A percentile compares a stretch with the other conserved stretches of the same genome.
These are phyloP conservation scores for Mentha longifolia DNA, from an alignment of 257 asterid genomes.

Conservation along the genomic window DNA sequence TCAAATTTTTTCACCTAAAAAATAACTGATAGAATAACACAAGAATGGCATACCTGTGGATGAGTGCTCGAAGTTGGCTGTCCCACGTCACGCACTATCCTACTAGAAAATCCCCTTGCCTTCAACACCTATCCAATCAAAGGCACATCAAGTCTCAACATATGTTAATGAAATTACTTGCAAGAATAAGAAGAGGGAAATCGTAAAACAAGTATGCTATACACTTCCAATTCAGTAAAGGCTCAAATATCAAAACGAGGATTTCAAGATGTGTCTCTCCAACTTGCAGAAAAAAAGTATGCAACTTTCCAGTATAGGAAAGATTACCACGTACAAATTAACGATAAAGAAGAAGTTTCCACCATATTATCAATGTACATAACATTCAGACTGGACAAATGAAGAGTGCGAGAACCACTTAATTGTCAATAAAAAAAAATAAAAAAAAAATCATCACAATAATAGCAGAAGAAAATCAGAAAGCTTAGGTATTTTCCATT, in stretches of 20 bases:
- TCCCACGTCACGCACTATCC: slow-evolving; percentile 58
- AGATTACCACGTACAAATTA: not conserved
- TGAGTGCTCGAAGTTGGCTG: slow-evolving; percentile 91
- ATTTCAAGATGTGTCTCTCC: not conserved
- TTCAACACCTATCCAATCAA: slow-evolving; percentile 49
- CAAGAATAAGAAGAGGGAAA: not conserved
- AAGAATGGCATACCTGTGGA: slow-evolving; percentile 60
- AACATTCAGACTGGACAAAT: not conserved
- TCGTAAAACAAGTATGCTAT: not conserved
- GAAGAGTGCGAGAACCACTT: slow-evolving; percentile 4
- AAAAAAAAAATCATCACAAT: too few relatives aligned
- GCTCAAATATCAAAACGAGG: not conserved
- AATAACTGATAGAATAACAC: not conserved
- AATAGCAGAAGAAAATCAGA: not conserved
- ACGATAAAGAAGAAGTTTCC: not conserved
- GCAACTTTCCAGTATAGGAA: not conserved
- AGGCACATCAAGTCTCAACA: slow-evolving; percentile 8
- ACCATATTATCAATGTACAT: not conserved
- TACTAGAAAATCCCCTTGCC: slow-evolving; percentile 53
- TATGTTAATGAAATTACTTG: slow-evolving; percentile 2
- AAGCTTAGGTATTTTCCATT: not conserved
- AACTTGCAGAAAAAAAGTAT: not conserved
- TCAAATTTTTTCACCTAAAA: slow-evolving; percentile 10
- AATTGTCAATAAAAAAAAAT: not conserved
- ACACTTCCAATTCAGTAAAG: not conserved